Percentiles rank a stretch among this genome's conserved stretches.
Evolutionary conservation across 176 grass and related monocot genomes (phyloP).

Genomic region (Lolium multiflorum): DNA sequence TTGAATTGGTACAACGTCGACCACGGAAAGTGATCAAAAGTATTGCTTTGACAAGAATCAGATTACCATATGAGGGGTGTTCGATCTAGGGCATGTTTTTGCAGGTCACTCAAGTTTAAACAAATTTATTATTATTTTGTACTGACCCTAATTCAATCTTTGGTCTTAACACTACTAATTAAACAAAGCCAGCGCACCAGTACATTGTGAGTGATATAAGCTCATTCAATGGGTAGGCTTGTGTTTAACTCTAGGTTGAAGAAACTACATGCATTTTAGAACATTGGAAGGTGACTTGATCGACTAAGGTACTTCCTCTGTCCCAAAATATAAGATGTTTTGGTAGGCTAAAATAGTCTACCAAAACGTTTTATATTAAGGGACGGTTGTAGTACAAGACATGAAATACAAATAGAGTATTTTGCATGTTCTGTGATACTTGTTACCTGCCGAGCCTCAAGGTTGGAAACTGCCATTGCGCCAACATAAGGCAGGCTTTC

Average conservation of each 20-base stretch:
- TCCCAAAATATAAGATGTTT: too few relatives aligned
- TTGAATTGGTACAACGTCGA: slow-evolving; percentile 17
- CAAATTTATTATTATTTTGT: slow-evolving; percentile 16
- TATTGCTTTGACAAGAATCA: not conserved
- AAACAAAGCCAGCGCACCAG: not conserved
- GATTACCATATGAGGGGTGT: not conserved
- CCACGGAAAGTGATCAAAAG: slow-evolving; percentile 1
- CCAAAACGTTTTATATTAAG: too few relatives aligned
- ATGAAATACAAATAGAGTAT: not conserved
- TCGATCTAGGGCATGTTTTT: slow-evolving; percentile 25
- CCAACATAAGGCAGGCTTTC: slow-evolving; percentile 99
- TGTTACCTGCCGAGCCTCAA: slow-evolving; percentile 98
- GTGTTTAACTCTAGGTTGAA: slow-evolving; percentile 6
- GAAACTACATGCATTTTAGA: slow-evolving; percentile 3
- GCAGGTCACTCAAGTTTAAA: not conserved
- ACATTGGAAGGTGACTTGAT: slow-evolving; percentile 7
- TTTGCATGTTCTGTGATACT: slow-evolving; percentile 33
- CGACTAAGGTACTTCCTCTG: not conserved
- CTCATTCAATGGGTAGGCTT: not conserved
- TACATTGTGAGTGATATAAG: not conserved
- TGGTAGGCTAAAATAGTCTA: too few relatives aligned
- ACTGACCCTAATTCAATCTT: slow-evolving; percentile 12
- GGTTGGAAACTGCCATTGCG: slow-evolving; percentile 96
- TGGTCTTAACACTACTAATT: not conserved
- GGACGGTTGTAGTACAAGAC: not conserved